Base-by-base conservation (phyloP, 176 grass and related monocot species). In the Triticum dicoccoides region DNA sequence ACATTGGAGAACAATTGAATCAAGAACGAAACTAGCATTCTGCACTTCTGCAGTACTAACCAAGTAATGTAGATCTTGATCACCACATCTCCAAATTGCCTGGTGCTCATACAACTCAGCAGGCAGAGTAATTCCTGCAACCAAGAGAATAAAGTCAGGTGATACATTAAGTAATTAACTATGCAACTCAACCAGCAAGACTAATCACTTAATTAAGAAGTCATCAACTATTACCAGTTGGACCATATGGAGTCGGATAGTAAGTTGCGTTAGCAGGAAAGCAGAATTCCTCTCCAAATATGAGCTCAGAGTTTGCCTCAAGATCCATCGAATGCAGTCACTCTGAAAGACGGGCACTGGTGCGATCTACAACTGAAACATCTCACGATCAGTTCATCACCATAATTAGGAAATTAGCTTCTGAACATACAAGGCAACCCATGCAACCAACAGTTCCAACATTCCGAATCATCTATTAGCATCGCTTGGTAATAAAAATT, bases 91-190 rank as follows among this genome's bases (percentile, higher is more conserved):
- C 74, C 82, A 89, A 84, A 75, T 59, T 49, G 78, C 83, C 17
- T 91, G 92, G 61, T 71, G 61, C 41, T 90, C 88, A 39, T 88
- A 86, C 83, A 94, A 91, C 82, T 95, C 88, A 82, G 77, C 59
- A 82, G 92, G 76, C 18, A 74, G 71, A 80, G 86, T 82, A 79
- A 80, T 37, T 80, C 87, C 95, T 91, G 51, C 45, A 82, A 12
- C 39, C 23, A 66, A 11, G 32, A 80, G 35, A 77, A 25, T 56
- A 39, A 44, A 62, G 34, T 15, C 37, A 71, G 18, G 69, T 21
- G 38, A 24, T 4, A 85, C 32, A 29, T 41, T 65, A 20, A 85
- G 58, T 82, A 7, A 21, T 59, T 59, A 85, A 76, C n/a, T 15
- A 91, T 59, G 56, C 56, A 21, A 86, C 33, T 54, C 45, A 63